phyloP scores from a whole-genome alignment of 108 stramenopile genomes.

The Conticribra guillardii region DNA sequence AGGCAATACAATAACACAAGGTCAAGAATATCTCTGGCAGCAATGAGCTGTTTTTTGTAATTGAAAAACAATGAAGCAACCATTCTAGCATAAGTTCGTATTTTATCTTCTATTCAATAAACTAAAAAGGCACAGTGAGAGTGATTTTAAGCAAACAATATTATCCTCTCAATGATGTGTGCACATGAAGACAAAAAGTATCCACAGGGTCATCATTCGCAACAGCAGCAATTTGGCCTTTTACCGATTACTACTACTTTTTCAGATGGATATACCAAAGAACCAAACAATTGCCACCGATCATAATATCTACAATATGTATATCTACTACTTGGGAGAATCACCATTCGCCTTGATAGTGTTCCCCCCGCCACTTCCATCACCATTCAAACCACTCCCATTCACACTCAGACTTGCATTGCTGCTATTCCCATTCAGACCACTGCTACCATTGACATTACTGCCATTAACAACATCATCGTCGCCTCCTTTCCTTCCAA shows the following conservation, averaged over 20 bases:
- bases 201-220: background rate
- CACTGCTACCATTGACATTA: background rate
- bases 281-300: background rate
- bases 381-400: conserved; percentile 1
- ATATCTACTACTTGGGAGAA: background rate
- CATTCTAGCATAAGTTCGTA: too few relatives aligned
- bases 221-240: background rate
- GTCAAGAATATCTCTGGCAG: too few relatives aligned
- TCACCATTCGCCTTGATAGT: background rate
- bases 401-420: background rate
- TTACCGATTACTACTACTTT: background rate
- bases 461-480: too few relatives aligned
- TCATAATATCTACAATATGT: background rate
- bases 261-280: background rate
- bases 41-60: too few relatives aligned
- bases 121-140: too few relatives aligned
- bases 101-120: too few relatives aligned
- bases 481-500: background rate
- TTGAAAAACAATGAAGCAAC: too few relatives aligned
- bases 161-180: too few relatives aligned
- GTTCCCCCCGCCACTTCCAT: background rate
- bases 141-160: too few relatives aligned
- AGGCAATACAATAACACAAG: too few relatives aligned
- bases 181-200: too few relatives aligned
- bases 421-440: background rate